Conservation (phyloP, 768 basidiomycete species). For the Suillus cothurnatus region DNA sequence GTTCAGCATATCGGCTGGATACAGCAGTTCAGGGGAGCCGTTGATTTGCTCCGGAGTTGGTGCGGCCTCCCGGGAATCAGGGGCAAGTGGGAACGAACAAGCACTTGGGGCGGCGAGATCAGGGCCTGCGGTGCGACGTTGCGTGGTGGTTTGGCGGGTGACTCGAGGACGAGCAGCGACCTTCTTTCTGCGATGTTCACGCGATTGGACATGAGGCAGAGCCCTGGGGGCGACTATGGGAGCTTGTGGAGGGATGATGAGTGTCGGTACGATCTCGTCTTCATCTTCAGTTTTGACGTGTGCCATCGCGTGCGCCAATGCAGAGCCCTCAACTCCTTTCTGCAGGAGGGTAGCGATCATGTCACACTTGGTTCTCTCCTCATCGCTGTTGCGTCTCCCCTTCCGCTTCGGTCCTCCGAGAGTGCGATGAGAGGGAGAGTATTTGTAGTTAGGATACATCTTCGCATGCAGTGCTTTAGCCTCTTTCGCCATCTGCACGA, state of each 20-base stretch:
- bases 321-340: slow-evolving; percentile 35
- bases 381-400: slow-evolving; percentile 29
- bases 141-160: slow-evolving; percentile 8
- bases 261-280: not conserved
- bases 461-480: slow-evolving; percentile 49
- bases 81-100: slow-evolving; percentile 5
- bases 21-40: slow-evolving; percentile 24
- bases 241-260: not conserved
- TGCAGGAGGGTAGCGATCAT: slow-evolving; percentile 38
- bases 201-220: not conserved
- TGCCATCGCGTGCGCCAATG: slow-evolving; percentile 21
- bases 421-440: slow-evolving; percentile 42
- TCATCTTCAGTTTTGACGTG: slow-evolving; percentile 4
- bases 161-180: slow-evolving; percentile 10
- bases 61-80: slow-evolving; percentile 1
- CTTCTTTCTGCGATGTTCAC: slow-evolving; percentile 14
- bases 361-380: slow-evolving; percentile 42
- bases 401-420: slow-evolving; percentile 39
- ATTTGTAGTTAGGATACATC: slow-evolving; percentile 63
- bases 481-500: slow-evolving; percentile 48
- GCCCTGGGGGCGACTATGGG: not conserved
- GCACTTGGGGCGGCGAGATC: slow-evolving; percentile 2
- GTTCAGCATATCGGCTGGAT: slow-evolving; percentile 10
- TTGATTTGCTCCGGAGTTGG: slow-evolving; percentile 4
- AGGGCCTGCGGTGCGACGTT: not conserved